Evolutionary conservation across 768 basidiomycete genomes (phyloP), one percentile per base, ranked within the genome.

Genomic region (Termitomyces sp.): DNA sequence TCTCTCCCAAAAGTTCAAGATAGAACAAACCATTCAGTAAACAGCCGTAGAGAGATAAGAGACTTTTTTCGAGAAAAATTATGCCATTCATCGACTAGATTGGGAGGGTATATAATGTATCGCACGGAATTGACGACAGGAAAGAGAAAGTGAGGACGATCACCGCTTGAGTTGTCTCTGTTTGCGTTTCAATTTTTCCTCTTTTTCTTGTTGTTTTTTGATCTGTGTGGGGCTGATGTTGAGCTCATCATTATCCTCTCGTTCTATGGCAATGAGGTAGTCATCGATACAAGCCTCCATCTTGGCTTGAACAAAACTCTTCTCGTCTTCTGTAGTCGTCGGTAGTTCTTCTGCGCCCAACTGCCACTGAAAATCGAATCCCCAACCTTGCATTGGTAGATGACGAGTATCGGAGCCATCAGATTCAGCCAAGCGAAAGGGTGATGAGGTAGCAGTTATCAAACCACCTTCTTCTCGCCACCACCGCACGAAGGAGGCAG

Each of bases 281-380:
- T 72, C 71, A 50, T 83, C 83, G 52, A 91, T 87, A 67, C 84
- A 84, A 19, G 65, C 69, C 64, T 87, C 89, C 88, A 91, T 92
- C 66, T 82, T 82, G 31, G 69, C 67, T 67, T 88, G 86, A 3
- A 89, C 70, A 35, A 74, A 56, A 23, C 57, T 62, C 48, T 63
- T 68, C 50, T 60, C 66, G 45, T 69, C 66, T 43, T 64, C 62
- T 57, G 54, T 58, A 35, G 11, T 60, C 58, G 42, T 52, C 49
- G 30, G 50, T 58, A 64, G 54, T 14, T 73, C 71, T 21, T 72
- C 67, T 35, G 71, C 62, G 21, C 55, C 55, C 48, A 75, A 45
- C 43, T 74, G 69, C 89, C 89, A 90, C 68, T 91, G 86, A 58
- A 92, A 82, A 70, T 92, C 90, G 65, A 92, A 91, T 51, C 90